Evolutionary conservation across 257 asterid genomes (phyloP), one percentile per base, ranked within the genome.

Genomic region (Ajuga chamaepitys): DNA sequence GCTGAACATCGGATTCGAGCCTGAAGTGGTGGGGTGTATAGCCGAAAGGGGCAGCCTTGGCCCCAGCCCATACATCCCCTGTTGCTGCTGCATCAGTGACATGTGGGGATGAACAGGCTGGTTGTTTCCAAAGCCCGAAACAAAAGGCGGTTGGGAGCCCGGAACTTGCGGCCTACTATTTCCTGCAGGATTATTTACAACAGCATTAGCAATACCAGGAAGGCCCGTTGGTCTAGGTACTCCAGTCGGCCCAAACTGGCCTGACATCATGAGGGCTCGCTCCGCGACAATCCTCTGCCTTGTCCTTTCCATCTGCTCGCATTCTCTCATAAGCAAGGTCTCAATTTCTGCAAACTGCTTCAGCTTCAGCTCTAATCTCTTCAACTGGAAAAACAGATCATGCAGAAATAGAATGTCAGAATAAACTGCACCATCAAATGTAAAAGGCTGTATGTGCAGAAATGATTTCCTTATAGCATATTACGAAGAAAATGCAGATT

Each of bases 341-440:
- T 94, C 99, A 32, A 90, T 86, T 81, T 94, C 99, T 1, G 99
- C 96, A 71, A 94, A 88, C 88, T 94, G 99, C 95, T 94, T 94
- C 75, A 94, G 78, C 86, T 90, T 94, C 73, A 88, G 86, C 88
- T 94, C 99, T 67, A 94, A 75, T 76, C 99, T 86, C 86, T 88
- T 94, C 76, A 94, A 73, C 99, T 94, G 92, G 48, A 60, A 59
- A 25, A 44, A 53, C 7, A 53, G 46, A 6, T 11, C 5, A 62
- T 21, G 62, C 50, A 58, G 40, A 22, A 70, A 21, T 45, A 62
- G 70, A 59, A 55, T 24, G 53, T 74, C 17, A 47, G 62, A 58
- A 24, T 55, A 26, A 35, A 45, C 32, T 45, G 64, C 53, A 64
- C 18, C 48, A 61, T 32, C 5, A 60, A 25, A 28, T 2, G 42